Evolutionary conservation across 331 rosid genomes (phyloP).

Genomic region (Cydonia oblonga): DNA sequence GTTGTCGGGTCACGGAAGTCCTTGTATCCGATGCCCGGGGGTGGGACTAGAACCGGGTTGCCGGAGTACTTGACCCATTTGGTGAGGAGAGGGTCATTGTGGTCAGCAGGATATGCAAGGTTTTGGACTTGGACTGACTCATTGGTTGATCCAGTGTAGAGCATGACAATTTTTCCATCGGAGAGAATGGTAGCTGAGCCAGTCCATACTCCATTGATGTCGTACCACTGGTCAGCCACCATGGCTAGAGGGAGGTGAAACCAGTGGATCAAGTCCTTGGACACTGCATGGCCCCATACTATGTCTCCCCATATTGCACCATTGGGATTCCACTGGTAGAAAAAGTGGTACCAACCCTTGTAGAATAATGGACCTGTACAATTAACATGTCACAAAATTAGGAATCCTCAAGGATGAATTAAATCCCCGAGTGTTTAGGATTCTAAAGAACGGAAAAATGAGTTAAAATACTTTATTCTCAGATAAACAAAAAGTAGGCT

Average conservation of each 20-base stretch:
- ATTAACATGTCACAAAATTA: neutral
- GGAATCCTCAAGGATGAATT: too few relatives aligned
- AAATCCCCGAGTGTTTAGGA: too few relatives aligned
- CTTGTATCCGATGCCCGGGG: constrained; percentile 33
- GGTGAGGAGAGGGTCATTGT: constrained; percentile 54
- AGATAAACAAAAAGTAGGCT: too few relatives aligned
- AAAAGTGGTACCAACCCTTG: constrained; percentile 89
- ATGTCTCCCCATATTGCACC: constrained; percentile 85
- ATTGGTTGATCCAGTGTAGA: constrained; percentile 79
- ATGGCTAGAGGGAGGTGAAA: constrained; percentile 75
- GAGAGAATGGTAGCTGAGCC: constrained; percentile 85
- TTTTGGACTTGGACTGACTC: constrained; percentile 67
- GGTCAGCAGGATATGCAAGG: constrained; percentile 66
- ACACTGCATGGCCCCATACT: constrained; percentile 86
- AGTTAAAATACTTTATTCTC: too few relatives aligned
- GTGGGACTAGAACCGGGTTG: constrained; percentile 67
- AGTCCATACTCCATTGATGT: constrained; percentile 66
- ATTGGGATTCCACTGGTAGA: constrained; percentile 74
- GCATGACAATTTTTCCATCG: constrained; percentile 47
- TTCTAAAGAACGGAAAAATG: too few relatives aligned
- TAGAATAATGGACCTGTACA: constrained; percentile 63
- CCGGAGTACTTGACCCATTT: constrained; percentile 58
- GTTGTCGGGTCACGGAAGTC: constrained; percentile 95
- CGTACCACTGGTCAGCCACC: constrained; percentile 72
- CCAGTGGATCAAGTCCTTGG: constrained; percentile 81